Conservation (phyloP, 805 yeast genomes). For the Jamesozyma hellenica region DNA sequence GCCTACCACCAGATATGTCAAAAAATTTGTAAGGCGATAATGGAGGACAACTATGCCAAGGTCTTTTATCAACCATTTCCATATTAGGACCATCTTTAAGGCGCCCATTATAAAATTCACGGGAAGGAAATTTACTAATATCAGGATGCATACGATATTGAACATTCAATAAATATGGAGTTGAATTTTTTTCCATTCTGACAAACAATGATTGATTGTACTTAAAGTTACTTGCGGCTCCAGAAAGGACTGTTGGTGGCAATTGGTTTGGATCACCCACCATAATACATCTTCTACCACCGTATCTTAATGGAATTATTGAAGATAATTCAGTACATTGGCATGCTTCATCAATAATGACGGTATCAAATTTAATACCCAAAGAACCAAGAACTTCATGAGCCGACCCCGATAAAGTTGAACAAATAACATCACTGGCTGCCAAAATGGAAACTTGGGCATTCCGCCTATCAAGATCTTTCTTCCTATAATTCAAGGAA, state of each 20-base stretch:
- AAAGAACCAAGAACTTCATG: constrained; percentile 72
- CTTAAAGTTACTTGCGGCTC: constrained; percentile 64
- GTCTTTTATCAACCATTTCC: constrained; percentile 45
- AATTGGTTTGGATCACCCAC: constrained; percentile 98
- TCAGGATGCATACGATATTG: constrained; percentile 98
- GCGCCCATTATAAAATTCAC: constrained; percentile 64
- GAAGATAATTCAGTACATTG: constrained; percentile 92
- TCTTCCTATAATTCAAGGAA: constrained; percentile 56
- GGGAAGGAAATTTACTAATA: constrained; percentile 78
- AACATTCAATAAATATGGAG: constrained; percentile 64
- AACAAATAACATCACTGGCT: constrained; percentile 76
- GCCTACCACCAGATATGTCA: constrained; percentile 54
- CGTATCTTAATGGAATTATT: constrained; percentile 84
- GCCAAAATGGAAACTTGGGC: constrained; percentile 62
- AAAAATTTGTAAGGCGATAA: constrained; percentile 75
- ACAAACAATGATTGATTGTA: constrained; percentile 93
- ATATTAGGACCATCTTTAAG: constrained; percentile 74
- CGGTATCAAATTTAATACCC: constrained; percentile 76
- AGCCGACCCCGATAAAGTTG: constrained; percentile 90
- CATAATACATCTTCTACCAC: constrained; percentile 84
- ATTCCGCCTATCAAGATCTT: constrained; percentile 69
- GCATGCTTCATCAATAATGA: constrained; percentile 93
- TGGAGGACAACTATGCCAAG: constrained; percentile 58
- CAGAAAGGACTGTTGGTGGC: constrained; percentile 93
- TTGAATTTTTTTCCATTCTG: constrained; percentile 67